Conservation (phyloP, 352 stramenopile genomes). For the Globisporangium nodosum region DNA sequence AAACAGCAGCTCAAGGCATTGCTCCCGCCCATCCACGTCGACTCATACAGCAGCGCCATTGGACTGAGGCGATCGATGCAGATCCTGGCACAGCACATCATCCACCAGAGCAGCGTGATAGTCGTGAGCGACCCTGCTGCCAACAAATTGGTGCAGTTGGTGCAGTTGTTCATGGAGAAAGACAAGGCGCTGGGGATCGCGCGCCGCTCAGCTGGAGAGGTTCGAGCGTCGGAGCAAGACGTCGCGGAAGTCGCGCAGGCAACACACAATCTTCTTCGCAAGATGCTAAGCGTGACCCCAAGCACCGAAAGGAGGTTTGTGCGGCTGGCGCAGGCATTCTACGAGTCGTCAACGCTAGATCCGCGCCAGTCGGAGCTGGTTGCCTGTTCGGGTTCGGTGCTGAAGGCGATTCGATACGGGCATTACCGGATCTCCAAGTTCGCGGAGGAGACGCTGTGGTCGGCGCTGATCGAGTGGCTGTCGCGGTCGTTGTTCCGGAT, state of each 20-base stretch:
- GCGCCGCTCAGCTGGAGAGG: slow-evolving; percentile 2
- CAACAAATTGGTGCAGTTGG: slow-evolving; percentile 30
- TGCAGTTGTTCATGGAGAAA: slow-evolving; percentile 31
- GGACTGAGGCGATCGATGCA: slow-evolving; percentile 28
- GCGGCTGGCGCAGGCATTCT: slow-evolving; percentile 26
- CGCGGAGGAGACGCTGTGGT: slow-evolving; percentile 32
- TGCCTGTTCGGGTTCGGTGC: slow-evolving; percentile 14
- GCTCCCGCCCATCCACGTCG: slow-evolving; percentile 39
- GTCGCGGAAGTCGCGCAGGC: slow-evolving; percentile 19
- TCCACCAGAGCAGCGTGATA: slow-evolving; percentile 25
- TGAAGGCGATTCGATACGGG: slow-evolving; percentile 21
- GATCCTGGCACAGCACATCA: slow-evolving; percentile 23
- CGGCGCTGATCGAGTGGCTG: slow-evolving; percentile 16
- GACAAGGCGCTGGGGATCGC: slow-evolving; percentile 22
- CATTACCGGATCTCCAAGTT: slow-evolving; percentile 22
- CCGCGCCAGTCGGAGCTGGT: slow-evolving; percentile 14
- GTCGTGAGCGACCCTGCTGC: slow-evolving; percentile 27
- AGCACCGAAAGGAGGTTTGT: slow-evolving; percentile 30
- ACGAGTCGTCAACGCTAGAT: slow-evolving; percentile 19
- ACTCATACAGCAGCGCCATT: slow-evolving; percentile 31
- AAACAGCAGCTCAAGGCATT: slow-evolving; percentile 42
- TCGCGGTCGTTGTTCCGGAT: slow-evolving; percentile 3
- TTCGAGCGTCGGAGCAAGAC: slow-evolving; percentile 18
- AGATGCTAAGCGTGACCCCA: slow-evolving; percentile 22
- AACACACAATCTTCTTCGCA: slow-evolving; percentile 30